Evolutionary conservation across 1,139 yeast species (phyloP), one percentile per base, ranked within the genome.

Genomic region (Citeromyces hawaiiensis): DNA sequence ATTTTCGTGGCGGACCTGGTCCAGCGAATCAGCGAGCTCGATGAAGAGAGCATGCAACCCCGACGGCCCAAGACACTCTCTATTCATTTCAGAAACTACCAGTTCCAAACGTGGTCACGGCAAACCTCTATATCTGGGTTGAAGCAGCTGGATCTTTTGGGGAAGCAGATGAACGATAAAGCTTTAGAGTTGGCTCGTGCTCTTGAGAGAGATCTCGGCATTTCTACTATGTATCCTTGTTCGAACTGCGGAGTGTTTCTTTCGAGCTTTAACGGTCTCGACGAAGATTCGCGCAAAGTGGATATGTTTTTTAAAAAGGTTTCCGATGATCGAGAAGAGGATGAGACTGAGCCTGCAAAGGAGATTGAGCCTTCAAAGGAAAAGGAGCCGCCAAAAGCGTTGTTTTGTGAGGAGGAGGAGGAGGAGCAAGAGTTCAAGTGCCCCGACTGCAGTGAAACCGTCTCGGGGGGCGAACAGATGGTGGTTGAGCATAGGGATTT

Each of bases 1-100:
- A 94, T 91, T 0, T 87, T 79, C 59, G 70, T 82, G 0, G 93
- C 91, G 0, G 98, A 91, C 51, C 59, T 91, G 36, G 62, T 72
- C 30, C 76, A 79, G 41, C 58, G 98, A 39, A 55, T 87, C 10
- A 61, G 70, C 21, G 97, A 88, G 49, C 56, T 80, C 31, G 88
- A 81, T 49, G 93, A 85, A 47, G 94, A 86, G 44, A 60, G 62
- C 27, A 23, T 9, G 11, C 36, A 34, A 34, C 23, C 36, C 2
- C 55, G 68, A 25, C 50, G 80, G 37, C 83, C 86, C 1, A 68
- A 68, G 42, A 76, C 81, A 0, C 46, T 75, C 4, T 59, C 70
- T 4, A 45, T 76, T 1, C 59, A 62, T 38, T 46, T 66, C 18
- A 47, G 54, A 15, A 51, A 58, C 47, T 42, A 47, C 1, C 49